Base-by-base conservation (phyloP, 768 basidiomycete genomes). In the Psilocybe subaeruginosa region DNA sequence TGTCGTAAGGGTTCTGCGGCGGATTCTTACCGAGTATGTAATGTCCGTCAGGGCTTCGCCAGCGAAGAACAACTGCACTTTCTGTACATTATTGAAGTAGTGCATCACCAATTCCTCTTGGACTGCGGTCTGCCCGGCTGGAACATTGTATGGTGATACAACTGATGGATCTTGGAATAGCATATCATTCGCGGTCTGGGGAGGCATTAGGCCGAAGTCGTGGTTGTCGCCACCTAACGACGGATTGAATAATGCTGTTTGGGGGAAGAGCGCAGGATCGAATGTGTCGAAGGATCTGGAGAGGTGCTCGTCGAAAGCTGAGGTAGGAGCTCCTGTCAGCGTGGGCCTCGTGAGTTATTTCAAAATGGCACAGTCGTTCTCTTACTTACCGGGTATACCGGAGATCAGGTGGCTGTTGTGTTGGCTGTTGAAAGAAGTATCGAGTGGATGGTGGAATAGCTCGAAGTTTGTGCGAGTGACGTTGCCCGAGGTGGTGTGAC, bases 71-170 rank as follows among this genome's bases (percentile, higher is more conserved):
- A 85, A 87, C 68, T 91, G 87, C 60, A 87, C 76, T 65, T 83
- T 83, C 19, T 85, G 84, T 62, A 92, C 87, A 61, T 88, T 80
- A 55, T 85, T 83, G 70, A 93, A 92, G 73, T 92, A 93, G 73
- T 92, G 90, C 66, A 86, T 76, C 55, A 91, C 83, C 63, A 87
- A 82, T 39, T 86, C 83, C 57, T 82, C 79, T 65, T 85, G 83
- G 43, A 82, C 71, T 35, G 72, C 69, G 58, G 74, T 77, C 63
- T 83, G 80, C 43, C 74, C 74, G 29, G 75, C 61, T 29, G 68
- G 66, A 63, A 69, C 54, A 30, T 62, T 63, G 62, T 69, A 72
- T 54, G 62, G 61, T 7, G 64, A 54, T 43, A 53, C 27, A 16
- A 59, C 17, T 3, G 62, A 35, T 3, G 58, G 57, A 8, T 63